These are phyloP conservation scores for Tetracladium setigerum DNA, from an alignment of 495 filamentous ascomycete species.

Conservation along the genomic window DNA sequence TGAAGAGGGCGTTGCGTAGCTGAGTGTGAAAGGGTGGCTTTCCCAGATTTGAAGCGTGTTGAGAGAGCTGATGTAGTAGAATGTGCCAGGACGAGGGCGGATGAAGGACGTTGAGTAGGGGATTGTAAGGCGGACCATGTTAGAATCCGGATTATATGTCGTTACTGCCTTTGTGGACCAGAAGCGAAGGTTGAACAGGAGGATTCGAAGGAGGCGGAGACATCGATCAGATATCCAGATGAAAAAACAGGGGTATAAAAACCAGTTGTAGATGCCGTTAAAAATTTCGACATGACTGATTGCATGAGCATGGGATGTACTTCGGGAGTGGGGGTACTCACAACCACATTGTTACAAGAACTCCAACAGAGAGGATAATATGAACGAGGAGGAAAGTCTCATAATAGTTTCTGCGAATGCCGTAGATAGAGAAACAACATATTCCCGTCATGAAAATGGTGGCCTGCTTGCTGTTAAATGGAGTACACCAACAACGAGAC, in stretches of 20 bases:
- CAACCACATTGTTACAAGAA: slow-evolving; percentile 46
- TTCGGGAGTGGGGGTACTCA: slow-evolving; percentile 22
- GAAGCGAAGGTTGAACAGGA: slow-evolving; percentile 39
- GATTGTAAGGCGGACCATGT: slow-evolving; percentile 43
- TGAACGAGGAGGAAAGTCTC: slow-evolving; percentile 49
- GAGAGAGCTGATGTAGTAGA: not conserved
- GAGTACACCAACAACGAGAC: not conserved
- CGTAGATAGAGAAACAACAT: slow-evolving; percentile 36
- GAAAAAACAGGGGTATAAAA: slow-evolving; percentile 40
- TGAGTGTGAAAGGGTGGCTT: slow-evolving; percentile 54
- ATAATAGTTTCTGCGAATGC: slow-evolving; percentile 39
- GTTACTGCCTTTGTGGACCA: slow-evolving; percentile 25
- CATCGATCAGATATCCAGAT: slow-evolving; percentile 46
- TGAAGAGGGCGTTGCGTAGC: slow-evolving; percentile 9
- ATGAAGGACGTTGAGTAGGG: slow-evolving; percentile 26
- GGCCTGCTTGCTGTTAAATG: slow-evolving; percentile 21
- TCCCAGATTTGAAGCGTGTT: slow-evolving; percentile 36
- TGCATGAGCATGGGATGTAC: not conserved
- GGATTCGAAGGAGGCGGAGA: slow-evolving; percentile 37
- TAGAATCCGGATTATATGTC: slow-evolving; percentile 37
- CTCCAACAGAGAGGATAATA: slow-evolving; percentile 41
- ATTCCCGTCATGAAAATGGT: slow-evolving; percentile 41
- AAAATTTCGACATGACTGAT: slow-evolving; percentile 42
- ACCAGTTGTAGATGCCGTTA: slow-evolving; percentile 40
- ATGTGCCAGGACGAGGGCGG: not conserved